Conservation (phyloP, 2,329 filamentous ascomycete genomes). For the Alternaria arborescens region DNA sequence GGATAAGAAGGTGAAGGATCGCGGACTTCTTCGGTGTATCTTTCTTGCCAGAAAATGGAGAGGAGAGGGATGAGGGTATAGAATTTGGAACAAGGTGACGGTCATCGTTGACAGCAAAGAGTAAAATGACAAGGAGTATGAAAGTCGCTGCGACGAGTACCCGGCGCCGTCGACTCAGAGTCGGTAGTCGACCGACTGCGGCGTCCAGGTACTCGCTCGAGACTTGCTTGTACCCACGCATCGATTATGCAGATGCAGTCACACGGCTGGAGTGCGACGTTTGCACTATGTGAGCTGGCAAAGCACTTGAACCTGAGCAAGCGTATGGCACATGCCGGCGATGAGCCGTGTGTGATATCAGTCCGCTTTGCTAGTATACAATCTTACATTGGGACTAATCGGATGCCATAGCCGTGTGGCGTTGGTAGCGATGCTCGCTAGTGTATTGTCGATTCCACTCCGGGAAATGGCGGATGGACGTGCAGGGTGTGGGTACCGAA, state of each 20-base stretch:
- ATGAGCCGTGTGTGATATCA: too few relatives aligned
- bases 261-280: background rate
- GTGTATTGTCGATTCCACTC: background rate
- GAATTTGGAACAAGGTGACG: background rate
- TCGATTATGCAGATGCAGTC: background rate
- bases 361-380: too few relatives aligned
- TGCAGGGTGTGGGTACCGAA: background rate
- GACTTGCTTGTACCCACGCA: too few relatives aligned
- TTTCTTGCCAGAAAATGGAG: background rate
- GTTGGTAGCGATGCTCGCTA: background rate
- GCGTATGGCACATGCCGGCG: background rate
- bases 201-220: too few relatives aligned
- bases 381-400: too few relatives aligned
- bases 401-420: too few relatives aligned
- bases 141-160: background rate
- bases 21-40: background rate
- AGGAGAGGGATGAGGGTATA: background rate
- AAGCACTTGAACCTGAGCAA: background rate
- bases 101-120: background rate
- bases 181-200: too few relatives aligned
- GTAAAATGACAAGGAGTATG: background rate
- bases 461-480: background rate
- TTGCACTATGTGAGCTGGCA: background rate
- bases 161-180: too few relatives aligned
- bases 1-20: background rate